Percentiles rank a stretch among this genome's conserved stretches.
Evolutionary conservation across 78 protist genomes (phyloP).

Genomic region (Diacronema lutheri): DNA sequence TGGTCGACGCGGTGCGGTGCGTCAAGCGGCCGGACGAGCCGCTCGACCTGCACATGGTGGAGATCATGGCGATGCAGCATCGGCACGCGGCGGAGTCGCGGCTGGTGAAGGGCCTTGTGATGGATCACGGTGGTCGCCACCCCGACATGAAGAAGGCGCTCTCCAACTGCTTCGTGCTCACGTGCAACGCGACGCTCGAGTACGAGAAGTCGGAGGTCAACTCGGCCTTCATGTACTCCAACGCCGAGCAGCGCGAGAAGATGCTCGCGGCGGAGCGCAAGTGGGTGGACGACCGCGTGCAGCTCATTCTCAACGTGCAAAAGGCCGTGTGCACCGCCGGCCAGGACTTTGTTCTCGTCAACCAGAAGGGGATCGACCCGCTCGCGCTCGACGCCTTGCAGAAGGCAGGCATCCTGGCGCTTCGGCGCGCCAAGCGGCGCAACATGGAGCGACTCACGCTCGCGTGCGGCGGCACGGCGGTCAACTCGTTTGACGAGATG

Average conservation of each 20-base stretch:
- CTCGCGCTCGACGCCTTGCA: conserved; percentile 93
- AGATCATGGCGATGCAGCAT: conserved; percentile 97
- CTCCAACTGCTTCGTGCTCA: conserved; percentile 81
- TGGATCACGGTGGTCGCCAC: conserved; percentile 99
- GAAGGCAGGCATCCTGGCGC: conserved; percentile 88
- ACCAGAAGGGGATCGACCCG: conserved; percentile 99
- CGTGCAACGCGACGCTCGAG: conserved; percentile 95
- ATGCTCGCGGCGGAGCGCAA: conserved; percentile 94
- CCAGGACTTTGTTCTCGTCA: conserved; percentile 82
- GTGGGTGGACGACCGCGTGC: conserved; percentile 84
- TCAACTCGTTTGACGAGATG: conserved; percentile 93
- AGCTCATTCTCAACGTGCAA: conserved; percentile 90
- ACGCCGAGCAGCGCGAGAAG: conserved; percentile 84
- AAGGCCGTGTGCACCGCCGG: conserved; percentile 54
- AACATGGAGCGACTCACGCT: conserved; percentile 63
- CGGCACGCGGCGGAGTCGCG: conserved; percentile 17
- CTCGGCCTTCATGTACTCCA: conserved; percentile 80
- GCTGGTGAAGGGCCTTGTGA: conserved; percentile 94
- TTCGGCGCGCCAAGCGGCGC: conserved; percentile 96
- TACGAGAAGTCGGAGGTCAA: conserved; percentile 90
- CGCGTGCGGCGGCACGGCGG: conserved; percentile 98
- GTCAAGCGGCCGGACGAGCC: conserved; percentile 63
- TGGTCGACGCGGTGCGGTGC: conserved; percentile 88
- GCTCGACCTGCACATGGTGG: conserved; percentile 98
- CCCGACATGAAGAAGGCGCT: conserved; percentile 95